These are phyloP conservation scores for Aegilops longissima DNA, from an alignment of 176 grass and related monocot genomes.

Conservation along the genomic window DNA sequence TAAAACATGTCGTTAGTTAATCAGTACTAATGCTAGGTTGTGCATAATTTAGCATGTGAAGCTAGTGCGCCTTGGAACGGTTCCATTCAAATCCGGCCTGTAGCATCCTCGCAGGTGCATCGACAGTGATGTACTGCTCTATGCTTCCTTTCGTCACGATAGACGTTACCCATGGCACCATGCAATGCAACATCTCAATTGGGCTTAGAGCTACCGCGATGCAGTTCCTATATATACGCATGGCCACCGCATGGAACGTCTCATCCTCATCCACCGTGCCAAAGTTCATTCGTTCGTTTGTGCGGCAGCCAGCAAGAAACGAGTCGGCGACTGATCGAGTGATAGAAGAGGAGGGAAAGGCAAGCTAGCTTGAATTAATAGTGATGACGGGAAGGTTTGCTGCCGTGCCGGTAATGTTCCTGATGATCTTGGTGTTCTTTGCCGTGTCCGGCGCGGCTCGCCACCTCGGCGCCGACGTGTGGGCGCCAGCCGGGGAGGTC, in stretches of 20 bases:
- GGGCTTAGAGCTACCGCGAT: background rate
- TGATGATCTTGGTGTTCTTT: conserved; percentile 14
- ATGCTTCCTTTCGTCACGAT: background rate
- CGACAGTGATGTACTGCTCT: background rate
- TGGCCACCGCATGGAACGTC: background rate
- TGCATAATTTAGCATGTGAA: conserved; percentile 12
- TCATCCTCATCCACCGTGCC: background rate
- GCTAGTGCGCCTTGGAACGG: background rate
- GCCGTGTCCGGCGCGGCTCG: background rate
- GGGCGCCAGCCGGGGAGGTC: background rate
- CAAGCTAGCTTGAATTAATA: too few relatives aligned
- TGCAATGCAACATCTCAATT: background rate
- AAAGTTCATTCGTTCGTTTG: background rate
- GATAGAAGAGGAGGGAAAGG: background rate
- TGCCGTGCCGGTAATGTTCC: background rate
- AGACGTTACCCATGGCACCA: background rate
- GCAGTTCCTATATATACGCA: background rate
- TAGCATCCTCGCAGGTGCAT: conserved; percentile 15
- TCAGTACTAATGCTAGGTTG: too few relatives aligned
- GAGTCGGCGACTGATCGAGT: background rate
- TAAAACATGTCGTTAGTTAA: too few relatives aligned
- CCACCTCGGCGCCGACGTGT: background rate
- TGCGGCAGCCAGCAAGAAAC: too few relatives aligned
- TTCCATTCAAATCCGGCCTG: background rate
- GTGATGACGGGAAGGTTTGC: background rate